These are phyloP conservation scores for Chlorella vulgaris DNA, from an alignment of 139 green algal species.

Conservation along the genomic window DNA sequence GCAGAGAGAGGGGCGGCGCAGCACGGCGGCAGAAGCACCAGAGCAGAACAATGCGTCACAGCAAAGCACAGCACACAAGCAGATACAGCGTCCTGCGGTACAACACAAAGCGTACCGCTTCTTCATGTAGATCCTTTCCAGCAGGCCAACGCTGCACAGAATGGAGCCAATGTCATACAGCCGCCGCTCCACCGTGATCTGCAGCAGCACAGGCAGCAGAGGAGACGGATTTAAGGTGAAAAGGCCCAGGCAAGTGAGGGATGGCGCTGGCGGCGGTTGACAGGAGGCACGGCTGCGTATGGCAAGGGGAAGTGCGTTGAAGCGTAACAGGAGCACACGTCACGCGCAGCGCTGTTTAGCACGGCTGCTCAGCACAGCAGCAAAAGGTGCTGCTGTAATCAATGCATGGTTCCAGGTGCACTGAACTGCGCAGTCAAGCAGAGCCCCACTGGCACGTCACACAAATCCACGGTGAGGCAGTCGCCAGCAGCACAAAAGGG, in stretches of 20 bases:
- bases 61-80: neutral
- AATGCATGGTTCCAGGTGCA: too few species aligned
- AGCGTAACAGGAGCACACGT: too few species aligned
- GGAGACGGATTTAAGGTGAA: neutral
- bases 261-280: neutral
- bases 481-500: neutral
- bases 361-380: too few species aligned
- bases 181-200: constrained; percentile 65
- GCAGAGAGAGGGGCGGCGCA: too few species aligned
- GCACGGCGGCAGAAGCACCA: too few species aligned
- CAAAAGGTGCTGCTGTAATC: too few species aligned
- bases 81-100: neutral
- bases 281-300: too few species aligned
- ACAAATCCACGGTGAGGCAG: neutral
- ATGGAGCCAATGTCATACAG: constrained; percentile 71
- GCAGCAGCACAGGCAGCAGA: neutral
- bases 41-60: too few species aligned
- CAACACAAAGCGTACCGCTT: constrained; percentile 37
- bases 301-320: too few species aligned
- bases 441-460: neutral
- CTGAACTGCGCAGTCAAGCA: too few species aligned
- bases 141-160: constrained; percentile 53
- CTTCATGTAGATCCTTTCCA: constrained; percentile 58
- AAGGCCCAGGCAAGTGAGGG: neutral
- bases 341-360: too few species aligned